Percentiles rank a stretch among this genome's conserved stretches.
Evolutionary conservation across 2,329 filamentous ascomycete species (phyloP).

Genomic region (Emergomyces pasteurianus): DNA sequence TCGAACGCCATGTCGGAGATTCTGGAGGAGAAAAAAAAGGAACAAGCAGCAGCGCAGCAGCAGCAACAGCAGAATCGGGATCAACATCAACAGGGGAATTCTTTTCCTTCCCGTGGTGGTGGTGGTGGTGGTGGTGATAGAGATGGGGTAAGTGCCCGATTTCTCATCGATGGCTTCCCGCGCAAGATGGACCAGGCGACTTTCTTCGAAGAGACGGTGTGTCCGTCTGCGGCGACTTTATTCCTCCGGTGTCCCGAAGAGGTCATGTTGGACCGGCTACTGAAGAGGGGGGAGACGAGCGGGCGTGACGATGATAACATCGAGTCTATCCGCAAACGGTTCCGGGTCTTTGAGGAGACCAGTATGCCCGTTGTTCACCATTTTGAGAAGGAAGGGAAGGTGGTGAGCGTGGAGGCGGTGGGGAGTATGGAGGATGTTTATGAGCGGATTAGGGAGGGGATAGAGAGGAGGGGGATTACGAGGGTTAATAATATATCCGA

Average conservation of each 20-base stretch:
- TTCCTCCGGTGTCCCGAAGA: slow-evolving; percentile 91
- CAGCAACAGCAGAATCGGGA: not conserved
- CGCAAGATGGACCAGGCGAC: slow-evolving; percentile 94
- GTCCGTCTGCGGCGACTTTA: slow-evolving; percentile 69
- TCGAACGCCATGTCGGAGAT: slow-evolving; percentile 60
- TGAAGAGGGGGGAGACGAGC: slow-evolving; percentile 86
- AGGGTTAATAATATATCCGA: slow-evolving; percentile 11
- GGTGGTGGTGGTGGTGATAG: too few relatives aligned
- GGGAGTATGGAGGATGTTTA: slow-evolving; percentile 55
- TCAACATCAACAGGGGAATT: not conserved
- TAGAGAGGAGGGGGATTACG: slow-evolving; percentile 33
- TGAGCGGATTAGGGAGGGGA: slow-evolving; percentile 37
- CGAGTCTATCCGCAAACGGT: slow-evolving; percentile 92
- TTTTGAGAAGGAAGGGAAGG: slow-evolving; percentile 63
- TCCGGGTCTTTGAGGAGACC: slow-evolving; percentile 85
- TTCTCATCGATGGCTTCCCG: slow-evolving; percentile 67
- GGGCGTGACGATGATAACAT: slow-evolving; percentile 87
- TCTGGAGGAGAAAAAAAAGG: slow-evolving; percentile 61
- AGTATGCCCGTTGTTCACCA: slow-evolving; percentile 94
- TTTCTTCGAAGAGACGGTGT: slow-evolving; percentile 85
- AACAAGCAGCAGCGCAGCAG: too few relatives aligned
- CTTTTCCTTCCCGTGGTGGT: too few relatives aligned
- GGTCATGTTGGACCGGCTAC: slow-evolving; percentile 70
- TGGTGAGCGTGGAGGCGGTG: slow-evolving; percentile 68
- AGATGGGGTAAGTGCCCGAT: slow-evolving; percentile 12